Conservation (phyloP, 2,329 filamentous ascomycete genomes). For the Exophiala sideris region DNA sequence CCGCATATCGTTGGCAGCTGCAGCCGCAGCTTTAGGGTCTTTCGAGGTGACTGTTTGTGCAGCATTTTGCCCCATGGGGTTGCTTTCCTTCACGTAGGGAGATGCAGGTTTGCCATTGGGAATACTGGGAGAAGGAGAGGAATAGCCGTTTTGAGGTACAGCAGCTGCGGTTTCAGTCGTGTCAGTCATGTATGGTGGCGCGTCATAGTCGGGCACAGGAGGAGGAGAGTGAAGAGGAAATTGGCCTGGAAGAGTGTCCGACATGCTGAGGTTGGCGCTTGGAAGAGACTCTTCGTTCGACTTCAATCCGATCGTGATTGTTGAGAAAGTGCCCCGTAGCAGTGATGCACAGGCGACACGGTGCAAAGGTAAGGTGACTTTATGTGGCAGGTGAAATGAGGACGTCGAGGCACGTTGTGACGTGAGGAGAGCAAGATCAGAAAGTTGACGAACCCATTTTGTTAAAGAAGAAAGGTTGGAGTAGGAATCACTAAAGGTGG, state of each 20-base stretch:
- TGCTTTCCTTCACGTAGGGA: conserved; percentile 57
- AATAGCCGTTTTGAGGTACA: conserved; percentile 30
- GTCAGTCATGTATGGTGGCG: conserved; percentile 21
- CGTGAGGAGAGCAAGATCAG: not conserved
- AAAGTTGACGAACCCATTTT: conserved; percentile 19
- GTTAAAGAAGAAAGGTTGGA: conserved; percentile 14
- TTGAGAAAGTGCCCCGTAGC: not conserved
- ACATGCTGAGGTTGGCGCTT: conserved; percentile 8
- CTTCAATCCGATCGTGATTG: conserved; percentile 4
- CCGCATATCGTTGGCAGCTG: conserved; percentile 66
- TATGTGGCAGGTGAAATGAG: not conserved
- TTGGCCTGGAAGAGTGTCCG: conserved; percentile 1
- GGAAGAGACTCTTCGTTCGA: not conserved
- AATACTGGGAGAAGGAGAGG: conserved; percentile 38
- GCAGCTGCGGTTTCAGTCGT: conserved; percentile 32
- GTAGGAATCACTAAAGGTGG: conserved; percentile 12
- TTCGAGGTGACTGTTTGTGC: conserved; percentile 62
- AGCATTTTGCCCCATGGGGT: conserved; percentile 52
- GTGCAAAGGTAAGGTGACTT: not conserved
- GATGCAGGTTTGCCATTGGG: conserved; percentile 52
- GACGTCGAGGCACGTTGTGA: not conserved
- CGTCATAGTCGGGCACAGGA: not conserved
- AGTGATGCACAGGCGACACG: not conserved
- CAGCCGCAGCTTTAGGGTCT: conserved; percentile 58
- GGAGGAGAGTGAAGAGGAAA: not conserved